These are phyloP conservation scores for Digitaria exilis DNA, from an alignment of 202 grass and related monocot genomes.

Conservation along the genomic window DNA sequence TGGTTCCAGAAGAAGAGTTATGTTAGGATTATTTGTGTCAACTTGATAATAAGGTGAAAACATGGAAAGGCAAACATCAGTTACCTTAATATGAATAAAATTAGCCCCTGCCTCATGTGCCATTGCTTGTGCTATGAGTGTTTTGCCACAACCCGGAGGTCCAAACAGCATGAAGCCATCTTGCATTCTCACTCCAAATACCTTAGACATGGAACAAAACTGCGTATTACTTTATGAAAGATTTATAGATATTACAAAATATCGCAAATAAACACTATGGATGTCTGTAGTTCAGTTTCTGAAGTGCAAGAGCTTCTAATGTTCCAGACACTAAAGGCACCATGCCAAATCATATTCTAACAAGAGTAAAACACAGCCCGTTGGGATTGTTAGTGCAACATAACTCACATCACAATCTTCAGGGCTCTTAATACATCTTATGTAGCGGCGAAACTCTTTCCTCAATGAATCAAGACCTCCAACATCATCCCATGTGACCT, in stretches of 20 bases:
- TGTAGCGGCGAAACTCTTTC: constrained; percentile 64
- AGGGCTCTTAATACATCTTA: constrained; percentile 69
- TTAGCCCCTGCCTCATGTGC: too few relatives aligned
- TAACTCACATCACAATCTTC: constrained; percentile 71
- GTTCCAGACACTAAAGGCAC: not conserved
- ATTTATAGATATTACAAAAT: not conserved
- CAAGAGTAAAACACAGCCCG: not conserved
- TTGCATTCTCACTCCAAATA: constrained; percentile 66
- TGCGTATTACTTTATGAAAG: not conserved
- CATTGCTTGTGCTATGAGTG: constrained; percentile 90
- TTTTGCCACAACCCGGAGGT: constrained; percentile 95
- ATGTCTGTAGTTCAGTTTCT: not conserved
- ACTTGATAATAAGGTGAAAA: constrained; percentile 68
- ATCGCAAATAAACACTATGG: not conserved
- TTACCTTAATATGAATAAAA: too few relatives aligned
- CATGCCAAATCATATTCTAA: not conserved
- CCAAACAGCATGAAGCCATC: constrained; percentile 93
- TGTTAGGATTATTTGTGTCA: not conserved
- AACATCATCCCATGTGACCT: too few relatives aligned
- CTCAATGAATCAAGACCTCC: too few relatives aligned
- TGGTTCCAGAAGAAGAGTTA: constrained; percentile 31
- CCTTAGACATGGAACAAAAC: constrained; percentile 43
- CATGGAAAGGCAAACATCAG: too few relatives aligned
- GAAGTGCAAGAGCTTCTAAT: not conserved
- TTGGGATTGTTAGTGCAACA: not conserved